phyloP scores from a whole-genome alignment of 768 basidiomycete species.

The Vishniacozyma victoriae region DNA sequence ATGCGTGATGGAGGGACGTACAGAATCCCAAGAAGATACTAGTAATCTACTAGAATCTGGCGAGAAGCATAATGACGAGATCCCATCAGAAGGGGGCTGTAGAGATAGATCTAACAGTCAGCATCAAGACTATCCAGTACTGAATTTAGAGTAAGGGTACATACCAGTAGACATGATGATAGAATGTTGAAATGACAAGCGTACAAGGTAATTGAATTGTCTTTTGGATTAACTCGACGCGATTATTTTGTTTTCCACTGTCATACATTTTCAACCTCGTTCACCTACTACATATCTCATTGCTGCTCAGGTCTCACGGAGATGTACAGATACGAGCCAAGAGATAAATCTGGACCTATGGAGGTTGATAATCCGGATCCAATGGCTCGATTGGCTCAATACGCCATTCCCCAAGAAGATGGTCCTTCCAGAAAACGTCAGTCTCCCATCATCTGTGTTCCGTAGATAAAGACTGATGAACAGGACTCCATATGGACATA shows the following conservation, averaged over 20 bases:
- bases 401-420: conserved; percentile 15
- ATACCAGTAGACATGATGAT: conserved; percentile 21
- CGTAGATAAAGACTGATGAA: conserved; percentile 1
- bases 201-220: no score
- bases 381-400: conserved; percentile 16
- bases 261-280: no score
- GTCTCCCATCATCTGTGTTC: conserved; percentile 2
- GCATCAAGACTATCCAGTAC: neutral
- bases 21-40: conserved; percentile 86
- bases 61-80: conserved; percentile 74
- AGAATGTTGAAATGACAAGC: no score
- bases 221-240: conserved; percentile 21
- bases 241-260: conserved; percentile 13
- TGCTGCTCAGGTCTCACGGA: neutral
- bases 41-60: conserved; percentile 74
- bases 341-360: conserved; percentile 35
- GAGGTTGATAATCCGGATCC: conserved; percentile 27
- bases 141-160: conserved; percentile 1
- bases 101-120: conserved; percentile 30
- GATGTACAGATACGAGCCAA: conserved; percentile 15
- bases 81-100: conserved; percentile 70
- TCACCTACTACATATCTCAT: neutral
- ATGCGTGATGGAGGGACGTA: conserved; percentile 37
- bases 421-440: conserved; percentile 36
- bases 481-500: conserved; percentile 36